Percentiles rank a stretch among this genome's conserved stretches.
Conservation (phyloP, 306 rosid genomes). For the Quercus berberidifolia region DNA sequence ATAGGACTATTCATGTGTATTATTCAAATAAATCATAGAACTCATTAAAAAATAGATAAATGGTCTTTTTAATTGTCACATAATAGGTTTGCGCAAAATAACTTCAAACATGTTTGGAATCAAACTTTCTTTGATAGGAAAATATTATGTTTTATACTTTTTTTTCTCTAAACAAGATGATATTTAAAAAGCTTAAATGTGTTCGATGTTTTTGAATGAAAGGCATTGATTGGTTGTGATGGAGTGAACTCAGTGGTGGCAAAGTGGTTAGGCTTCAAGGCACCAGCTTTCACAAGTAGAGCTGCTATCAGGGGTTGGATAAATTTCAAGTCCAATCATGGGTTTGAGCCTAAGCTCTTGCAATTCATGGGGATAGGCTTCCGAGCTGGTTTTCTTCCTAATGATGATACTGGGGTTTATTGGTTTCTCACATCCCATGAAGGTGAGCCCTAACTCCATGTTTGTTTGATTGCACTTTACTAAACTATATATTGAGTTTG, state of each 20-base stretch:
- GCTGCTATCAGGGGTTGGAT: constrained; percentile 49
- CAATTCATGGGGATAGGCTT: constrained; percentile 54
- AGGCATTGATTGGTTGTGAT: constrained; percentile 77
- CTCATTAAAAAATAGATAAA: too few species aligned
- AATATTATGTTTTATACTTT: too few species aligned
- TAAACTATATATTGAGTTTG: too few species aligned
- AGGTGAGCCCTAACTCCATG: constrained; percentile 33
- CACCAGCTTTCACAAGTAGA: constrained; percentile 40
- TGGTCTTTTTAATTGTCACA: too few species aligned
- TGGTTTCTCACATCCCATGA: constrained; percentile 51
- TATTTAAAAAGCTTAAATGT: too few species aligned
- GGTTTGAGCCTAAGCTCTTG: constrained; percentile 30
- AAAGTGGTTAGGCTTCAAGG: constrained; percentile 65
- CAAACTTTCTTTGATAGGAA: too few species aligned
- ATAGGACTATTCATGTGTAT: too few species aligned
- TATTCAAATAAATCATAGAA: too few species aligned
- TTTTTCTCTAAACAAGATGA: too few species aligned
- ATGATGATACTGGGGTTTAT: constrained; percentile 34
- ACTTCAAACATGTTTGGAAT: too few species aligned
- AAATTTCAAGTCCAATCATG: constrained; percentile 19
- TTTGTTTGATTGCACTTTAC: too few species aligned
- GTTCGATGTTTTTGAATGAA: neutral
- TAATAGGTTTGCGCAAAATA: too few species aligned
- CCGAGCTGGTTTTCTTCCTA: constrained; percentile 45
- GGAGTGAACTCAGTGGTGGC: constrained; percentile 77